Base-by-base conservation (phyloP, 1,284 basidiomycete genomes). In the Ustilago sp. region DNA sequence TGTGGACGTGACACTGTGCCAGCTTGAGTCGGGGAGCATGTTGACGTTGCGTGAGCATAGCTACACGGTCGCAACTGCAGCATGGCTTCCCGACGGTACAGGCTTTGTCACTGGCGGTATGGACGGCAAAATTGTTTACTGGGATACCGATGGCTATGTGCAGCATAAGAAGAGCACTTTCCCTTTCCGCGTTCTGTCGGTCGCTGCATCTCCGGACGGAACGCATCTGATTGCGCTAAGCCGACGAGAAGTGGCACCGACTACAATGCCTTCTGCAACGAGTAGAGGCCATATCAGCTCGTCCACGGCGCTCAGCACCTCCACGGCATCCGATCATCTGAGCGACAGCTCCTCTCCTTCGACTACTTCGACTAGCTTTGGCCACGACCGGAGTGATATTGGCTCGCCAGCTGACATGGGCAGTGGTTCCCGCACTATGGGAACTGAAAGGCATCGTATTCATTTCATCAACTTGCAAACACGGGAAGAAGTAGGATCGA, bases 81-180 rank as follows among this genome's bases (percentile, higher is more conserved):
- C 91, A 47, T 98, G 95, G 94, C 88, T 95, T 53, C 92, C 94
- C 9, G 92, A 97, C 85, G 92, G 93, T 36, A 91, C 91, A 17
- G 93, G 93, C 12, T 98, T 98, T 85, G 90, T 98, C 71, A 97
- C 94, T 5, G 93, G 93, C 52, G 93, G 93, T 47, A 89, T 97
- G 87, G 96, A 99, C 86, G 91, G 91, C 75, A 92, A 91, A 86
- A 91, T 99, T 63, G 90, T 93, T 48, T 90, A 93, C 75, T 98
- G 95, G 93, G 70, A 68, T 41, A 9, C 53, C 0, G 53, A 92
- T 67, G 95, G 95, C 23, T 90, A 89, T 71, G 87, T 91, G 68
- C 88, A 89, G 53, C 90, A 92, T 63, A 89, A 89, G 59, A 94
- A 93, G 91, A 89, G 88, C 11, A 88, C 89, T 36, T 89, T 90